These are phyloP conservation scores for Colletotrichum orchidophilum DNA, from an alignment of 2,329 filamentous ascomycete species.

Conservation along the genomic window DNA sequence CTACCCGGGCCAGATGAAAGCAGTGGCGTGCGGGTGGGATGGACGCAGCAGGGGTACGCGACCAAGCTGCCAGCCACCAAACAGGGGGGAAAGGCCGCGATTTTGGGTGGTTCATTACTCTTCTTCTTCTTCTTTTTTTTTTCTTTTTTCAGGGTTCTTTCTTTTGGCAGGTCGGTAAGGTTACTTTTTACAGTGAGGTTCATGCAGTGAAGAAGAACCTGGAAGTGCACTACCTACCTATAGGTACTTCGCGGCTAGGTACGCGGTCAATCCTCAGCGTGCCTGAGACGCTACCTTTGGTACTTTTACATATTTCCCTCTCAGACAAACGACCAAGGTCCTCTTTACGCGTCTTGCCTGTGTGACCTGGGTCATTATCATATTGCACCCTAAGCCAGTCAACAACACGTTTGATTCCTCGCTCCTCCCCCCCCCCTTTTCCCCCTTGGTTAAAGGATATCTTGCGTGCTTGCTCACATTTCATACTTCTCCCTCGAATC, in stretches of 20 bases:
- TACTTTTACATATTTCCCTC: not conserved
- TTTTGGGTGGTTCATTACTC: conserved; percentile 2
- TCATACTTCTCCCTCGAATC: not conserved
- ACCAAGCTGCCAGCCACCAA: conserved; percentile 23
- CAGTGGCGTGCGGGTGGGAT: not conserved
- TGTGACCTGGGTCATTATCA: not conserved
- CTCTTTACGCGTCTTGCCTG: not conserved
- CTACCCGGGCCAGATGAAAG: not conserved
- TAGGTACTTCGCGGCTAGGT: too few species aligned
- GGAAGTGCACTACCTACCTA: not conserved
- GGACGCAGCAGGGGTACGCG: conserved; percentile 28
- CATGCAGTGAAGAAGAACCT: not conserved
- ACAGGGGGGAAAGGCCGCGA: conserved; percentile 10
- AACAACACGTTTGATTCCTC: not conserved
- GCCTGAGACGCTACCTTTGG: not conserved
- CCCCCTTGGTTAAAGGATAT: not conserved
- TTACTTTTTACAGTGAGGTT: not conserved
- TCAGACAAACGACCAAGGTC: not conserved
- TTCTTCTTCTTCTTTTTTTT: not conserved
- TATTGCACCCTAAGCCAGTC: not conserved
- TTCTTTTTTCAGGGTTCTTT: not conserved
- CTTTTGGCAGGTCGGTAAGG: not conserved
- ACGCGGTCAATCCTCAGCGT: not conserved
- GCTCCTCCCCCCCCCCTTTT: not conserved
- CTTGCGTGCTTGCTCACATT: too few species aligned